Percentiles rank a stretch among this genome's conserved stretches.
Conservation (phyloP, 805 yeast species). For the Saccharomycopsis sp. region DNA sequence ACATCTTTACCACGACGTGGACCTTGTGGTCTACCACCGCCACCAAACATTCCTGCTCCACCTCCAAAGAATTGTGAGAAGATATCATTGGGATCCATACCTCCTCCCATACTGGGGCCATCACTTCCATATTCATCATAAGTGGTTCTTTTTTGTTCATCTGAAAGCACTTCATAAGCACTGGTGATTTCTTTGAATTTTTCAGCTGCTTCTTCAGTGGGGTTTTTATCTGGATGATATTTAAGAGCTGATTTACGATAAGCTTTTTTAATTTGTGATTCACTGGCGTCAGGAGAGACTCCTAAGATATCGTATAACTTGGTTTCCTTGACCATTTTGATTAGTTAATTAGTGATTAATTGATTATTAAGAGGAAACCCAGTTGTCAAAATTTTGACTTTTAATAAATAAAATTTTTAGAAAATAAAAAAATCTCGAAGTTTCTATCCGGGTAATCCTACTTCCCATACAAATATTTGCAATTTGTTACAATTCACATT, state of each 20-base stretch:
- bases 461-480: too few species aligned
- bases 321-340: slow-evolving; percentile 67
- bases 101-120: slow-evolving; percentile 79
- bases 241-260: slow-evolving; percentile 74
- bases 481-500: too few species aligned
- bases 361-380: too few species aligned
- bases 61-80: slow-evolving; percentile 74
- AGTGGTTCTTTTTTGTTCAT: slow-evolving; percentile 75
- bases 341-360: too few species aligned
- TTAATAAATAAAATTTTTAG: too few species aligned
- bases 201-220: slow-evolving; percentile 87
- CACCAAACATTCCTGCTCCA: slow-evolving; percentile 39
- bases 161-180: slow-evolving; percentile 84
- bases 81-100: slow-evolving; percentile 62
- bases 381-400: too few species aligned
- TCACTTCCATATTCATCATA: slow-evolving; percentile 91
- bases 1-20: slow-evolving; percentile 88
- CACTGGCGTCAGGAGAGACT: slow-evolving; percentile 59
- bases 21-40: slow-evolving; percentile 61
- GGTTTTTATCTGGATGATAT: slow-evolving; percentile 77
- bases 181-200: slow-evolving; percentile 84
- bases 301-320: slow-evolving; percentile 67
- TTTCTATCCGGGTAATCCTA: too few species aligned
- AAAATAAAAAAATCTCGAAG: too few species aligned
- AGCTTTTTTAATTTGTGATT: slow-evolving; percentile 67